A percentile compares a stretch with the other conserved stretches of the same genome.
Conservation (phyloP, 2,329 filamentous ascomycete species). For the Stagonosporopsis vannaccii region DNA sequence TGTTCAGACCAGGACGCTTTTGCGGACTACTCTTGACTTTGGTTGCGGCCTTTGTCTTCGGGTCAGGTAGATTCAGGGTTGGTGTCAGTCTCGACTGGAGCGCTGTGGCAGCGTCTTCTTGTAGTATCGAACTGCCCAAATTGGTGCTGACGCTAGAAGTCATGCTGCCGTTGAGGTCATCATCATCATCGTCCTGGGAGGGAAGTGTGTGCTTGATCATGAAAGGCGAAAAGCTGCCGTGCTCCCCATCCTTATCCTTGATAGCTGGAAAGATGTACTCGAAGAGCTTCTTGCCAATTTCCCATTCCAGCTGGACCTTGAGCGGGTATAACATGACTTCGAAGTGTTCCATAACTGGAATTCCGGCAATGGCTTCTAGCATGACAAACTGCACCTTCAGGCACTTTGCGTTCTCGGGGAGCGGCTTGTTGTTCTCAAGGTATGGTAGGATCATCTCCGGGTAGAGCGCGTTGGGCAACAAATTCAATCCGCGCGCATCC, state of each 20-base stretch:
- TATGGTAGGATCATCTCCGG: slow-evolving; percentile 96
- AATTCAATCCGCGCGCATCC: slow-evolving; percentile 85
- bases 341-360: slow-evolving; percentile 96
- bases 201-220: slow-evolving; percentile 61
- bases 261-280: slow-evolving; percentile 96
- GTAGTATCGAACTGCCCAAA: slow-evolving; percentile 29
- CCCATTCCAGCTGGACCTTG: slow-evolving; percentile 90
- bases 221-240: slow-evolving; percentile 69
- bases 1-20: slow-evolving; percentile 39
- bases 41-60: slow-evolving; percentile 44
- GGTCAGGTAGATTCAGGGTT: slow-evolving; percentile 69
- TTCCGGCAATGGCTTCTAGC: slow-evolving; percentile 96
- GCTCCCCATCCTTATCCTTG: slow-evolving; percentile 56
- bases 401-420: slow-evolving; percentile 76
- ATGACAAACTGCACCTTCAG: slow-evolving; percentile 96
- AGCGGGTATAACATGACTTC: slow-evolving; percentile 93
- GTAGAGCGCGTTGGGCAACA: slow-evolving; percentile 89
- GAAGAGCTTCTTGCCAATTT: slow-evolving; percentile 90
- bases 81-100: slow-evolving; percentile 84
- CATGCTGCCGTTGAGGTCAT: slow-evolving; percentile 49
- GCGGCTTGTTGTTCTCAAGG: slow-evolving; percentile 66
- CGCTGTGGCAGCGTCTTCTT: slow-evolving; percentile 66
- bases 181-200: slow-evolving; percentile 58
- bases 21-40: slow-evolving; percentile 32
- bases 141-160: slow-evolving; percentile 25